phyloP scores from a whole-genome alignment of 2,329 filamentous ascomycete species.

The Hymenoscyphus fraxineus region DNA sequence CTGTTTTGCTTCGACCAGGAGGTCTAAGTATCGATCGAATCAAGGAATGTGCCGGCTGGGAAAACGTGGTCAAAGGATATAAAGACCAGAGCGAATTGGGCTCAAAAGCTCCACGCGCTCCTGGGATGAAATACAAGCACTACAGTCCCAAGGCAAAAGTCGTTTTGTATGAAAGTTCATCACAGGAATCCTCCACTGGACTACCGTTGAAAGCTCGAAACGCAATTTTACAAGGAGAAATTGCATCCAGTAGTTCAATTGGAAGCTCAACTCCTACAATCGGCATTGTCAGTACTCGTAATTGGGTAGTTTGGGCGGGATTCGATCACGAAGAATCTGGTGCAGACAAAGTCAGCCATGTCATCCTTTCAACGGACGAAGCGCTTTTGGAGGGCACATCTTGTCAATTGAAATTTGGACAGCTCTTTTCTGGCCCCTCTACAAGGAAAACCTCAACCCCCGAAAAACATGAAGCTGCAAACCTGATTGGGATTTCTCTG shows the following conservation, averaged over 20 bases:
- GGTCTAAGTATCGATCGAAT: constrained; percentile 82
- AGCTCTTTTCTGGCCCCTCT: constrained; percentile 8
- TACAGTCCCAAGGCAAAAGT: constrained; percentile 90
- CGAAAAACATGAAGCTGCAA: constrained; percentile 15
- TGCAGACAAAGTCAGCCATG: not conserved
- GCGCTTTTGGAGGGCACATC: constrained; percentile 9
- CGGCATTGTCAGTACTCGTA: constrained; percentile 40
- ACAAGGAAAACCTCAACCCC: not conserved
- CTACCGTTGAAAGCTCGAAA: constrained; percentile 12
- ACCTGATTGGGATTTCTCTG: constrained; percentile 63
- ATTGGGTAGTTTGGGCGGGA: constrained; percentile 35
- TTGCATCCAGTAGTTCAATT: not conserved
- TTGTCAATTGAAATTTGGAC: constrained; percentile 18
- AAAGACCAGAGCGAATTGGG: constrained; percentile 68
- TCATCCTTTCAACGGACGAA: not conserved
- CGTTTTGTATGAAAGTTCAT: constrained; percentile 67
- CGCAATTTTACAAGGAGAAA: not conserved
- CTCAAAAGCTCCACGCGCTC: constrained; percentile 70
- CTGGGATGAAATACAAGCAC: constrained; percentile 98
- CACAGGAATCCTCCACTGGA: constrained; percentile 27
- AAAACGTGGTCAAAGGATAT: constrained; percentile 72
- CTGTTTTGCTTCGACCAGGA: constrained; percentile 78
- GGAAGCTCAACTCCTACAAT: constrained; percentile 22
- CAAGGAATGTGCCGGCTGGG: constrained; percentile 73
- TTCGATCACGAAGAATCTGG: constrained; percentile 14